These are phyloP conservation scores for Millerozyma acaciae DNA, from an alignment of 805 yeast species.

Conservation along the genomic window DNA sequence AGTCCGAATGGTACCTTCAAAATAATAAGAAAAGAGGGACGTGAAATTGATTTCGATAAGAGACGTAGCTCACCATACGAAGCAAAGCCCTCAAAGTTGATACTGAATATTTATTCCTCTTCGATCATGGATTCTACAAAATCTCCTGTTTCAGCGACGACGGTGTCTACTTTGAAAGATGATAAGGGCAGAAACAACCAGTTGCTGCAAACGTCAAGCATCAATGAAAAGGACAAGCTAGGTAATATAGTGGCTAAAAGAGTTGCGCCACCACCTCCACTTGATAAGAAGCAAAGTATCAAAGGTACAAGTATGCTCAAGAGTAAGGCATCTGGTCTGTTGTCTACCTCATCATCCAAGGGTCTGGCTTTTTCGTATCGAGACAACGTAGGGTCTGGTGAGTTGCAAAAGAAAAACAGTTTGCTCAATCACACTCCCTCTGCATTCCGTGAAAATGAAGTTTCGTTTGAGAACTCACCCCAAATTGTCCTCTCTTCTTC, in stretches of 20 bases:
- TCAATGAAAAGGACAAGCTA: slow-evolving; percentile 7
- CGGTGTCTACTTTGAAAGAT: slow-evolving; percentile 26
- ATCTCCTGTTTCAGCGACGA: slow-evolving; percentile 36
- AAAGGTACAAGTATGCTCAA: slow-evolving; percentile 4
- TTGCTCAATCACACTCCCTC: slow-evolving; percentile 23
- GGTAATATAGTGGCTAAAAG: slow-evolving; percentile 59
- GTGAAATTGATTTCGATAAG: slow-evolving; percentile 79
- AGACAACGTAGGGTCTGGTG: slow-evolving; percentile 9
- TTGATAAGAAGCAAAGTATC: slow-evolving; percentile 10
- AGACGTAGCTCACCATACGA: slow-evolving; percentile 72
- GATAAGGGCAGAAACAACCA: slow-evolving; percentile 4
- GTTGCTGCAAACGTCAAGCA: slow-evolving; percentile 1
- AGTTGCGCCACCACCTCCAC: slow-evolving; percentile 70
- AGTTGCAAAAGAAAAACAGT: slow-evolving; percentile 10
- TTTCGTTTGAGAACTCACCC: slow-evolving; percentile 76
- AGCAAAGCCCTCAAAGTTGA: slow-evolving; percentile 38
- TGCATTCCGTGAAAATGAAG: slow-evolving; percentile 65
- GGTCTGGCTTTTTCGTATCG: slow-evolving; percentile 11
- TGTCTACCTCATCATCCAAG: slow-evolving; percentile 8
- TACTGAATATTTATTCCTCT: slow-evolving; percentile 32
- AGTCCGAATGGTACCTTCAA: slow-evolving; percentile 50
- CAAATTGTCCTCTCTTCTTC: slow-evolving; percentile 15
- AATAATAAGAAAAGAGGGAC: slow-evolving; percentile 60
- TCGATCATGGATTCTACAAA: slow-evolving; percentile 23
- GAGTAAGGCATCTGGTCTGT: slow-evolving; percentile 3